Base-by-base conservation (phyloP, 352 stramenopile species). In the Phytophthora macrochlamydospora region DNA sequence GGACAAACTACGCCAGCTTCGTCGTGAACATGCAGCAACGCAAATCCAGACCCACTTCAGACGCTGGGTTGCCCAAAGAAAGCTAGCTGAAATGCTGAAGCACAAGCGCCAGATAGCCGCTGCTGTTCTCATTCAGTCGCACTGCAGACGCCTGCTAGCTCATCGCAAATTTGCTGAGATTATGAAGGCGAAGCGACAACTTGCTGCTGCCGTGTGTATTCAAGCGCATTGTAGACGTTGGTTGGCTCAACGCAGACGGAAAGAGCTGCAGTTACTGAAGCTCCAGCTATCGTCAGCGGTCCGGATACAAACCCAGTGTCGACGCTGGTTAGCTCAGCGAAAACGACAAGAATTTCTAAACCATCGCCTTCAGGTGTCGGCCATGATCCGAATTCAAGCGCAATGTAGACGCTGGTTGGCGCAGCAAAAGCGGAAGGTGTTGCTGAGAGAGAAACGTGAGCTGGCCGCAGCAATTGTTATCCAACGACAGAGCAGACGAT, bases 21-120 rank as follows among this genome's bases (percentile, higher is more conserved):
- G 73, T 32, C 65, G 73, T 35, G 67, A 79, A 54, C 60, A 52
- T 24, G 70, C 75, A 48, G 79, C 66, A 4, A 75, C 31, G 51
- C 42, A 18, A 31, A 84, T 89, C 32, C 66, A 83, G 24, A 38
- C 58, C 28, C 60, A 49, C 42, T 85, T 71, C 67, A 75, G 65
- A 56, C 56, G 63, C 3, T 75, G 56, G 51, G 50, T 76, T 11
- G 56, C 37, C 7, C 56, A 51, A 48, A 55, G 55, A 3, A 71
- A 66, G 30, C 63, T 71, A 44, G 51, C 44, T 2, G 31, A 68
- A 40, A 62, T 77, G 37, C 28, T 67, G 2, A 55, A 71, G 32
- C 49, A 65, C n/a, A 67, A 71, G 56, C 71, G 44, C 14, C 63
- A 66, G 9, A 3, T 68, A 48, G 52, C 49, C 33, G 62, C 73